Percentiles rank a stretch among this genome's conserved stretches.
These are phyloP conservation scores for Panicum virgatum DNA, from an alignment of 202 grass and related monocot species.

Conservation along the genomic window DNA sequence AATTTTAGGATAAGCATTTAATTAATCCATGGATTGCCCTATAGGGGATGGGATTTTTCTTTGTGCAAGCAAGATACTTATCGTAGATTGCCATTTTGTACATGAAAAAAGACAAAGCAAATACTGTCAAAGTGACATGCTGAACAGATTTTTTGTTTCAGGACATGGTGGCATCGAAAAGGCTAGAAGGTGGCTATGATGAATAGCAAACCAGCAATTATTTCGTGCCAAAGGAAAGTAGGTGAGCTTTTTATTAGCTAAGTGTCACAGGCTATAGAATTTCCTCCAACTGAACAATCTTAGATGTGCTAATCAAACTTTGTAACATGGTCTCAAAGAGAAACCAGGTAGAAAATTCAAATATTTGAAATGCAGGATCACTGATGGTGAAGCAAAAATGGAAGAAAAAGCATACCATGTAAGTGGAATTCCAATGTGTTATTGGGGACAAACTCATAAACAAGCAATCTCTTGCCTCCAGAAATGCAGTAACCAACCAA, in stretches of 20 bases:
- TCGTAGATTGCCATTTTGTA: background rate
- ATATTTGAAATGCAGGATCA: background rate
- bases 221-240: background rate
- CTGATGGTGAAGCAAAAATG: background rate
- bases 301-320: background rate
- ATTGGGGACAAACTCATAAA: conserved; percentile 94
- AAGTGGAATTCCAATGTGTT: conserved; percentile 89
- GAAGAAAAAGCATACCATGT: conserved; percentile 59
- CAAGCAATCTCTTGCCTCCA: conserved; percentile 69
- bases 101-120: background rate
- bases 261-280: background rate
- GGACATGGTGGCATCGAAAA: background rate
- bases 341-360: conserved; percentile 25
- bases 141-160: background rate
- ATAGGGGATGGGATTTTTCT: conserved; percentile 17
- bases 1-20: background rate
- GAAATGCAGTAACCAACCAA: conserved; percentile 91
- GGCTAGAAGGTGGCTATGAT: background rate
- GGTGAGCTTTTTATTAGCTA: background rate
- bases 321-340: background rate
- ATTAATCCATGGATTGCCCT: conserved; percentile 7
- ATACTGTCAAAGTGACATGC: background rate
- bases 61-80: conserved; percentile 6
- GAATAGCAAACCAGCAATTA: background rate
- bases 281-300: background rate